Base-by-base conservation (phyloP, 768 basidiomycete genomes). In the Trametes coccinea region DNA sequence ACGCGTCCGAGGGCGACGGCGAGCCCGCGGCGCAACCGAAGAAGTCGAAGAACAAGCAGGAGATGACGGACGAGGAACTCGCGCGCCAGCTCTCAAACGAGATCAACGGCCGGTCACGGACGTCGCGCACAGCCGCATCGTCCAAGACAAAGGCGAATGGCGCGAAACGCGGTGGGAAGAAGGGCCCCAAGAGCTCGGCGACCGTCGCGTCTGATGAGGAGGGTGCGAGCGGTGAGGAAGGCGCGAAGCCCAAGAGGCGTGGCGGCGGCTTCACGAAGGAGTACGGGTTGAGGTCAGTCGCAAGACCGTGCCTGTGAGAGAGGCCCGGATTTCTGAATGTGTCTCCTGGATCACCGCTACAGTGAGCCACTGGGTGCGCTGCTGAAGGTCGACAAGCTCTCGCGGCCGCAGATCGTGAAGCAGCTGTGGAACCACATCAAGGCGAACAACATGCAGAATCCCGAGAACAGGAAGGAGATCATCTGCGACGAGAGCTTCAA, bases 351-450 rank as follows among this genome's bases (percentile, higher is more conserved):
- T 40, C 56, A 8, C 14, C 34, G 34, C 34, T 11, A 2, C 64
- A 95, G 94, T 67, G 86, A 81, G 65, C 86, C 92, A 16, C 76
- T 97, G 29, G 84, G 90, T 1, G 82, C 82, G 11, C 76, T 97
- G 29, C 73, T 93, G n/a, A 79, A 84, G 22, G 78, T 80, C 41
- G 83, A 86, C 27, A 84, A 82, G 68, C 75, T 95, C 50, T 92
- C 93, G 44, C 86, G 95, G 30, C 92, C 93, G 4, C 92, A 95
- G 71, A 89, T 92, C 44, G 95, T 97, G 49, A 96, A 96, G 73
- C 85, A 84, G 58, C 76, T 97, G 10, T 97, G 95, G 95, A 84
- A 82, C 11, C 88, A 96, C 73, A 95, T 97, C 73, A 95, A 92
- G 71, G 79, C 71, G 13, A 82, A 92, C 59, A 80, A 85, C 31